Evolutionary conservation across 495 filamentous ascomycete species (phyloP).

Genomic region (Penicillium samsonianum): DNA sequence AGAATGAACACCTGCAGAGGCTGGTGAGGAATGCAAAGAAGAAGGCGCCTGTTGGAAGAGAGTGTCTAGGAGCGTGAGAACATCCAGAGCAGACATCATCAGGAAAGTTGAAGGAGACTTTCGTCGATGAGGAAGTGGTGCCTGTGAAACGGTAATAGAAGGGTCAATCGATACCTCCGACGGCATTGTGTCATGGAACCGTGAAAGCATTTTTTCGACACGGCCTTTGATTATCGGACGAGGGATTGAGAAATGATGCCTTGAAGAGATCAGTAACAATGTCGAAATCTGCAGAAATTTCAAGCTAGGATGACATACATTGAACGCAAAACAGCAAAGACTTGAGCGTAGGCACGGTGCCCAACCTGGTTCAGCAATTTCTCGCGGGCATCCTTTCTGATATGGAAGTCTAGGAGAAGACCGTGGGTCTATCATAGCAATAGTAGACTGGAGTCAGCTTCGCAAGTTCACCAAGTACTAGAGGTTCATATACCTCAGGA

Average conservation of each 20-base stretch:
- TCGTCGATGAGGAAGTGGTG: slow-evolving; percentile 9
- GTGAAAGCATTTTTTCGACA: slow-evolving; percentile 72
- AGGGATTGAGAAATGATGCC: slow-evolving; percentile 43
- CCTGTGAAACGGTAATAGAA: background rate
- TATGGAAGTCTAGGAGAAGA: slow-evolving; percentile 87
- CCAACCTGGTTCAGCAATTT: slow-evolving; percentile 85
- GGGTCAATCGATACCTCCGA: slow-evolving; percentile 9
- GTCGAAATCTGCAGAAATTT: background rate
- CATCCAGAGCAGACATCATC: slow-evolving; percentile 43
- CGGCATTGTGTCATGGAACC: slow-evolving; percentile 47
- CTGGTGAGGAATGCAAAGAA: slow-evolving; percentile 30
- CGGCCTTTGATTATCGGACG: slow-evolving; percentile 65
- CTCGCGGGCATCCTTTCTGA: slow-evolving; percentile 84
- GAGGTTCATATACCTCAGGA: slow-evolving; percentile 71
- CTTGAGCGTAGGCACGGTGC: slow-evolving; percentile 71
- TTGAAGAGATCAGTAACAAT: slow-evolving; percentile 22
- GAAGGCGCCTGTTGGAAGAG: slow-evolving; percentile 39
- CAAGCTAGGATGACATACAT: slow-evolving; percentile 40
- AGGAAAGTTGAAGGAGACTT: slow-evolving; percentile 38
- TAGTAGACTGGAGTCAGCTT: slow-evolving; percentile 14
- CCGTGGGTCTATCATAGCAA: slow-evolving; percentile 64
- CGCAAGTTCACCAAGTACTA: slow-evolving; percentile 3
- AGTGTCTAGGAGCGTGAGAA: slow-evolving; percentile 44
- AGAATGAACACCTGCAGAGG: slow-evolving; percentile 16
- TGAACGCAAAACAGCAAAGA: slow-evolving; percentile 52